Base-by-base conservation (phyloP, 2,329 filamentous ascomycete genomes). In the Botryotinia calthae region DNA sequence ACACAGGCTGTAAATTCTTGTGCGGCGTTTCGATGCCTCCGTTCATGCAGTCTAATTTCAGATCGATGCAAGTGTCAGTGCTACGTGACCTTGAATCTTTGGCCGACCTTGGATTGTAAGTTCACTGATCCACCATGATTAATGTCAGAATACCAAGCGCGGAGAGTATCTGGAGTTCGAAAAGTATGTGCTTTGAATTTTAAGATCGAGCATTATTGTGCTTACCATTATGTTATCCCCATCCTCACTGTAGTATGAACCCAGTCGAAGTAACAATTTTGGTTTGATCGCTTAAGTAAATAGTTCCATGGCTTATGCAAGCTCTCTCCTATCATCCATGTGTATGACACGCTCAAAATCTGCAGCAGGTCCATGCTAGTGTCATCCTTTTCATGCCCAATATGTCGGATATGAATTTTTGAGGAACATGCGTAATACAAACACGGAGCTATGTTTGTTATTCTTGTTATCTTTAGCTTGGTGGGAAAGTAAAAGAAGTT, bases 331-430 rank as follows among this genome's bases (percentile, higher is more conserved):
- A 62, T 34, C 10, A 70, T 40, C 28, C 54, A 63, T 37, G n/a
- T 63, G 67, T 70, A 44, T 59, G 51, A 31, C n/a, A 46, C 67
- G 44, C 40, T 63, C 54, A 28, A 37, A 63, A 63, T n/a, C 51
- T 56, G 51, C 51, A 56, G 28, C 40, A 34, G 40, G 40, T 70
- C 58, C 56, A 70, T 44, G 67, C 64, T 68, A 56, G n/a, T 58
- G 22, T 28, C 63, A 66, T 51, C 37, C 48, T 56, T 56, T 56
- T 68, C 34, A 68, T 68, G 65, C 48, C 48, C 51, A 56, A 56
- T 58, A 9, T 42, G 40, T 56, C 65, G 65, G 64, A 68, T 56
- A 54, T 68, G 31, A 31, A 4, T 56, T 68, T 37, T 67, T 68
- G 40, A 56, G 20, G 48, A 56, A 42, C 42, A 56, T 68, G 48